Base-by-base conservation (phyloP, 768 basidiomycete species). In the Tylopilus felleus region DNA sequence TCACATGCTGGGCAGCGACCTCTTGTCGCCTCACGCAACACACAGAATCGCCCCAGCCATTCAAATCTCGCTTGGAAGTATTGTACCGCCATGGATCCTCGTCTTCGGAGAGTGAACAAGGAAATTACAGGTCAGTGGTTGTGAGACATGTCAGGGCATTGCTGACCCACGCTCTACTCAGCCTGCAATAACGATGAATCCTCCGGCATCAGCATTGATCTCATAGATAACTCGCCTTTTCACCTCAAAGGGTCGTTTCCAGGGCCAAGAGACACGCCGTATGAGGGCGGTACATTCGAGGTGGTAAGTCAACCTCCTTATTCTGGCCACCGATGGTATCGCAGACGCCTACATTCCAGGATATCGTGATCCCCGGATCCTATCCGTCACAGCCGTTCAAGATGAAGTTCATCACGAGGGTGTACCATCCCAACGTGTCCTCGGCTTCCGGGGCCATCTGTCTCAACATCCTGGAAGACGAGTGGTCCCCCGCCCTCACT, bases 381-480 rank as follows among this genome's bases (percentile, higher is more conserved):
- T 93, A 93, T 67, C 91, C 90, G 17, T 92, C 93, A 70, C 89
- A 93, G 67, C 93, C 96, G 0, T 87, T 95, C 50, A 97, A 98
- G 80, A 97, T 98, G 93, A 95, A 94, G 70, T 98, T 98, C 73
- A 85, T 96, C 57, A 98, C 95, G 35, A 93, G 93, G 71, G 88
- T 96, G 27, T 97, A 93, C 68, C 93, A 98, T 69, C 95, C 95
- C 4, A 98, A 98, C 65, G 80, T 98, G 38, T 96, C 93, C 19
- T 95, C 92, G 22, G 90, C 88, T 31, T 93, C 90, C 3, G 95
- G 95, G 46, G 93, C 92, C 42, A 98, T 98, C 73, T 98, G 94
- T 71, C 84, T 93, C 52, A 92, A 93, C 73, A 89, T 86, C 69
- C 77, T 71, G 29, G 82, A 87, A 67, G 93, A 97, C 63, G 90